A percentile compares a stretch with the other conserved stretches of the same genome.
phyloP scores from a whole-genome alignment of 768 basidiomycete species.

The Cystobasidium ongulense region DNA sequence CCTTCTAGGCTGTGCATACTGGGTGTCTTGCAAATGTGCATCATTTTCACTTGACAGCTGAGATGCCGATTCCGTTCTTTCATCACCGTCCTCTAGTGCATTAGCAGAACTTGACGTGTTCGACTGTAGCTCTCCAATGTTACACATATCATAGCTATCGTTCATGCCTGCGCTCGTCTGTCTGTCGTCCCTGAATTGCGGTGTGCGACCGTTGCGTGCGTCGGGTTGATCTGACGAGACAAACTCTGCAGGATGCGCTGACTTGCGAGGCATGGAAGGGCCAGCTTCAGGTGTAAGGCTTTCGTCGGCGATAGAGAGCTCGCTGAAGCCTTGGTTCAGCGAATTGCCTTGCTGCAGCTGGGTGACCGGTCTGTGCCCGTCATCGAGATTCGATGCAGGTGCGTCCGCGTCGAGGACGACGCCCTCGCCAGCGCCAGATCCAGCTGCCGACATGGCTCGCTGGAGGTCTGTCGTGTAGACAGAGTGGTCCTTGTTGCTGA shows the following conservation, averaged over 20 bases:
- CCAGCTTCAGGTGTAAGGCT: neutral
- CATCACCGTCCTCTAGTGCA: constrained; percentile 16
- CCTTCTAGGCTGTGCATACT: neutral
- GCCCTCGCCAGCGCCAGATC: constrained; percentile 19
- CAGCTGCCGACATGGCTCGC: constrained; percentile 13
- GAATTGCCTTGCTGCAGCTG: neutral
- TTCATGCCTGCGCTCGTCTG: neutral
- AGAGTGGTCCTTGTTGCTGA: neutral
- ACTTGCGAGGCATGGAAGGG: neutral
- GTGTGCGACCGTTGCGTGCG: neutral
- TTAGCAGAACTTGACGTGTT: constrained; percentile 5
- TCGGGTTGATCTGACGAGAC: neutral
- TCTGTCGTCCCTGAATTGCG: neutral
- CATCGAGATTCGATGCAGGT: neutral
- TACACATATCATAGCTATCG: neutral
- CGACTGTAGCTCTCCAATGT: neutral
- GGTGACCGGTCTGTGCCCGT: neutral
- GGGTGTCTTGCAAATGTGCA: neutral
- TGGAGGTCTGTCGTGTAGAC: neutral
- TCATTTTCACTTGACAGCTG: neutral
- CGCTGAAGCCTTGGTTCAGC: neutral
- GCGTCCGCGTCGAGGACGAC: constrained; percentile 16
- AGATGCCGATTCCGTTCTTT: neutral
- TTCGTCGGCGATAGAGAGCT: neutral
- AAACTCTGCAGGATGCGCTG: neutral